Percentiles rank a stretch among this genome's conserved stretches.
Conservation (phyloP, 1,284 basidiomycete species). For the Marasmius sp. region DNA sequence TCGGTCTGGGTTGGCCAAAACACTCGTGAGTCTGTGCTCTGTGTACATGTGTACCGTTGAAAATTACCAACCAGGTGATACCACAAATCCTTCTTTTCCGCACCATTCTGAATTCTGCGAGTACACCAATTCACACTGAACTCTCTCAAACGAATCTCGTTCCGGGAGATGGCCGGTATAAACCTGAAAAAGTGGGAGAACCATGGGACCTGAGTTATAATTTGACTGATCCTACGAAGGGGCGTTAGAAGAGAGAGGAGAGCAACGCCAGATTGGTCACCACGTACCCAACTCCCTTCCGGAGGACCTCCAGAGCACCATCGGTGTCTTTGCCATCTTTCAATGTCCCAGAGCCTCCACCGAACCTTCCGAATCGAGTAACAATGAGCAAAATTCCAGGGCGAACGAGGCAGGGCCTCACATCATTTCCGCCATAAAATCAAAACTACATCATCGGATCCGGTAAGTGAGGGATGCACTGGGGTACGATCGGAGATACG, state of each 20-base stretch:
- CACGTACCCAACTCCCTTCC: background rate
- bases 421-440: constrained; percentile 1
- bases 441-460: background rate
- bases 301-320: background rate
- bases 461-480: background rate
- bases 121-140: constrained; percentile 35
- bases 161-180: constrained; percentile 6
- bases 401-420: background rate
- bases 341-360: background rate
- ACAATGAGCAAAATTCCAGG: background rate
- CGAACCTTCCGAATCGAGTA: background rate
- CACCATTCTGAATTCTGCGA: constrained; percentile 30
- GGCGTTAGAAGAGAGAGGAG: background rate
- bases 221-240: background rate
- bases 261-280: background rate
- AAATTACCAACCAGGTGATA: constrained; percentile 34
- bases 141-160: constrained; percentile 23
- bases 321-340: background rate
- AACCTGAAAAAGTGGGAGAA: background rate
- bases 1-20: constrained; percentile 35
- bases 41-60: background rate
- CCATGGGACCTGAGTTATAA: background rate
- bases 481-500: constrained; percentile 17
- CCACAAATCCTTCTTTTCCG: constrained; percentile 45
- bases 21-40: background rate